phyloP scores from a whole-genome alignment of 2,329 filamentous ascomycete species.

The Delphinella strobiligena region DNA sequence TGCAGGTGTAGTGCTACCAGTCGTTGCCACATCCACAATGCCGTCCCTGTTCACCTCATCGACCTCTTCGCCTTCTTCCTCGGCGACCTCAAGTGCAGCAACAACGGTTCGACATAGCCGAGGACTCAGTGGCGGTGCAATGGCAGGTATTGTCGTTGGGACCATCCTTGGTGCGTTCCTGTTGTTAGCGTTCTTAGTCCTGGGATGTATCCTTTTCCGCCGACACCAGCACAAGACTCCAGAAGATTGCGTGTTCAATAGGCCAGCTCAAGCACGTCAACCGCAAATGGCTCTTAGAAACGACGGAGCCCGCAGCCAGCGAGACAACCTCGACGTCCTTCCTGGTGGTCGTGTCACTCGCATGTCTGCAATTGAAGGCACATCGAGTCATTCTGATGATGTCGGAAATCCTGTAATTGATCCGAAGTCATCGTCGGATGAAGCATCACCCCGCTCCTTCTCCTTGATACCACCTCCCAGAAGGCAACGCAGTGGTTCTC shows the following conservation, averaged over 20 bases:
- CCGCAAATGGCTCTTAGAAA: constrained; percentile 26
- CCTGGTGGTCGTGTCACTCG: constrained; percentile 83
- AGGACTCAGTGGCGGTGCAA: constrained; percentile 68
- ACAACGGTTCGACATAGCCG: constrained; percentile 16
- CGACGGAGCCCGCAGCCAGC: constrained; percentile 24
- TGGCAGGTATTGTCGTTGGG: constrained; percentile 84
- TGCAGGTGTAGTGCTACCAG: constrained; percentile 61
- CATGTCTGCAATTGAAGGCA: constrained; percentile 85
- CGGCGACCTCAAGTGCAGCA: constrained; percentile 12
- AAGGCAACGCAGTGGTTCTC: constrained; percentile 64
- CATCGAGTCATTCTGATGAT: constrained; percentile 43
- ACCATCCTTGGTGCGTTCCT: constrained; percentile 59
- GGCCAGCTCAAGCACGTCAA: constrained; percentile 57
- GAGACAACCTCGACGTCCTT: constrained; percentile 50
- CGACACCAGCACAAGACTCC: constrained; percentile 47
- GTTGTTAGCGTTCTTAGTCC: constrained; percentile 51
- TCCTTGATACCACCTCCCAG: constrained; percentile 38
- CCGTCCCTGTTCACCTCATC: constrained; percentile 49
- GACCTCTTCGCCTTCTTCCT: constrained; percentile 18
- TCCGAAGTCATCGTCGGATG: constrained; percentile 50
- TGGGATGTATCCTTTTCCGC: constrained; percentile 46
- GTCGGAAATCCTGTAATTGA: constrained; percentile 38
- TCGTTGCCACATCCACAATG: constrained; percentile 46
- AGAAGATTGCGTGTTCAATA: constrained; percentile 71
- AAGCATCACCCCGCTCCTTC: constrained; percentile 45